Conservation (phyloP, 78 protist species). For the Mastigamoeba balamuthi region DNA sequence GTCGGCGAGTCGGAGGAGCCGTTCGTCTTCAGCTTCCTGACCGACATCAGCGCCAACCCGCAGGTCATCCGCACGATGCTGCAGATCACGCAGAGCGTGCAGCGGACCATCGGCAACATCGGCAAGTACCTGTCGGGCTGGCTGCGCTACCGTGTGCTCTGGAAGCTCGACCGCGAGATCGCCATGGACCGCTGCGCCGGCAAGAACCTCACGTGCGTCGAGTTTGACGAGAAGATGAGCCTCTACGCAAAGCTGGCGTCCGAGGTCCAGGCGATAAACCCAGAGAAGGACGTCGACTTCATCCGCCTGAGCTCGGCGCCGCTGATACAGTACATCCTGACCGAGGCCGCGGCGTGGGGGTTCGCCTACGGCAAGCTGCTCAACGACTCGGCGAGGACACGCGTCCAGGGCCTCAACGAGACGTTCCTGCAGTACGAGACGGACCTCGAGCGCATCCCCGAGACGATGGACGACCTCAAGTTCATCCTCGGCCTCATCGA, state of each 20-base stretch:
- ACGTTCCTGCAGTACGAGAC: not conserved
- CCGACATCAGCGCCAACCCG: conserved; percentile 14
- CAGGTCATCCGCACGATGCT: not conserved
- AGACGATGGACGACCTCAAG: conserved; percentile 59
- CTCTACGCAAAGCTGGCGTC: conserved; percentile 5
- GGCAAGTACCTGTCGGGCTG: not conserved
- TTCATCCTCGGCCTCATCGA: conserved; percentile 35
- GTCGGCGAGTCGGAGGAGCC: conserved; percentile 33
- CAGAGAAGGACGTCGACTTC: conserved; percentile 29
- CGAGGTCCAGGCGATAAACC: not conserved
- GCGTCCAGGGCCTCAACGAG: not conserved
- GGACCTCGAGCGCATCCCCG: conserved; percentile 25
- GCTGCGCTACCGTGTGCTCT: conserved; percentile 6
- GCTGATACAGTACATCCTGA: conserved; percentile 7
- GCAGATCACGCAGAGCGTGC: not conserved
- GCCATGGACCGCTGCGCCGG: conserved; percentile 21
- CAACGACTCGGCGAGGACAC: not conserved
- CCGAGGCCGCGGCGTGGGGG: conserved; percentile 27
- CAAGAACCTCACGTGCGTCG: conserved; percentile 9
- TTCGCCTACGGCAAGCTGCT: conserved; percentile 12
- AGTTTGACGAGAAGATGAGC: conserved; percentile 13
- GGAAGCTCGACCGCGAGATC: conserved; percentile 32
- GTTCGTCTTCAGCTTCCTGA: conserved; percentile 16
- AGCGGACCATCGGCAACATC: not conserved
- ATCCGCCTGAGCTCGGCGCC: conserved; percentile 8